Conservation (phyloP, 2,329 filamentous ascomycete species). For the Ceratocystis papillata region DNA sequence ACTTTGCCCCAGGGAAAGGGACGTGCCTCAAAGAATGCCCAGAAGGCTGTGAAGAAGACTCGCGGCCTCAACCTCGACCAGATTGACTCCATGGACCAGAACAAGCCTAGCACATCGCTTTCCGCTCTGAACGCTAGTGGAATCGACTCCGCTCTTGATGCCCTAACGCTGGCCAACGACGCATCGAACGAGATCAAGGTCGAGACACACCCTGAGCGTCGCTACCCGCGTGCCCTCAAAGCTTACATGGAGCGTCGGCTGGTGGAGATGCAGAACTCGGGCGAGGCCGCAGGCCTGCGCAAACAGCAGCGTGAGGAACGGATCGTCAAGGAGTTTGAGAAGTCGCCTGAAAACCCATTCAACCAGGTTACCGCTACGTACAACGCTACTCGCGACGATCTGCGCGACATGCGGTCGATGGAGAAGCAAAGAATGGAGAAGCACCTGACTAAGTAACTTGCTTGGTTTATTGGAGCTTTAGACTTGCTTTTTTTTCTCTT, state of each 20-base stretch:
- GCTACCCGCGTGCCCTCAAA: conserved; percentile 76
- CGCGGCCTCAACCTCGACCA: conserved; percentile 64
- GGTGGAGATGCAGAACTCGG: conserved; percentile 75
- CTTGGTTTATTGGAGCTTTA: conserved; percentile 10
- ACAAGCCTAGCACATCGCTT: conserved; percentile 33
- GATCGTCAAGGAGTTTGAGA: conserved; percentile 87
- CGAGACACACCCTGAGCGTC: conserved; percentile 77
- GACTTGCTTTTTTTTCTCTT: neutral
- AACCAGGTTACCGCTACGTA: conserved; percentile 70
- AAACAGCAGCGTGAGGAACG: conserved; percentile 74
- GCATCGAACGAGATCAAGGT: conserved; percentile 49
- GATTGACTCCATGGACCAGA: conserved; percentile 60
- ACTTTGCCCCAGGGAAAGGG: conserved; percentile 45
- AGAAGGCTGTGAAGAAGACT: conserved; percentile 48
- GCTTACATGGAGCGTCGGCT: conserved; percentile 72
- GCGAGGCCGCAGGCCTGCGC: conserved; percentile 58
- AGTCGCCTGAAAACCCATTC: conserved; percentile 88
- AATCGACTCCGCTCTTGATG: conserved; percentile 89
- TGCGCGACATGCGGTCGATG: conserved; percentile 51
- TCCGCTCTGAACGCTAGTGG: conserved; percentile 65
- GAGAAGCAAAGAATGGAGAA: conserved; percentile 67
- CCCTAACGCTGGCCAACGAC: conserved; percentile 54
- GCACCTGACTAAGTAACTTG: conserved; percentile 41
- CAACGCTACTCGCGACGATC: conserved; percentile 68
- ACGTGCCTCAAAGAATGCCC: conserved; percentile 55